phyloP scores from a whole-genome alignment of 495 filamentous ascomycete species.

The Penicilliopsis zonata region DNA sequence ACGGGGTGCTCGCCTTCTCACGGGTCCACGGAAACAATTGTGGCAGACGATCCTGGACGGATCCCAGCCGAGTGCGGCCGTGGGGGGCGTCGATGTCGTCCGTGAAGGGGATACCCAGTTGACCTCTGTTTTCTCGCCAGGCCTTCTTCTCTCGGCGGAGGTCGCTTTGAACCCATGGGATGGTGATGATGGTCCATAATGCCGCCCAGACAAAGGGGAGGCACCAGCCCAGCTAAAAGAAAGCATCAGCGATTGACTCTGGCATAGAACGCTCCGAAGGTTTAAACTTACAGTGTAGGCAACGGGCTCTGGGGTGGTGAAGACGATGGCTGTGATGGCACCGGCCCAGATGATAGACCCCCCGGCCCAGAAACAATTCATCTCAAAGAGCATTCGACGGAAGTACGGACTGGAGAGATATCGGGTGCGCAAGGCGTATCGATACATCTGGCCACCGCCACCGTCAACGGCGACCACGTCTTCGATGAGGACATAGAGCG shows the following conservation, averaged over 20 bases:
- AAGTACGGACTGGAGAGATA: conserved; percentile 63
- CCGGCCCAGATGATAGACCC: conserved; percentile 42
- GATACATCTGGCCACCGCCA: conserved; percentile 54
- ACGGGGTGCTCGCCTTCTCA: conserved; percentile 5
- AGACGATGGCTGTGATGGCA: conserved; percentile 47
- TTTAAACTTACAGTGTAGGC: conserved; percentile 54
- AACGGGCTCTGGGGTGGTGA: conserved; percentile 46
- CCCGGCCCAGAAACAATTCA: conserved; percentile 70
- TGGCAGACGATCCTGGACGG: conserved; percentile 22
- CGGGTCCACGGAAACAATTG: conserved; percentile 19
- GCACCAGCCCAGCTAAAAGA: conserved; percentile 44
- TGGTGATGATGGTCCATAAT: conserved; percentile 55
- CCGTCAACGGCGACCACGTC: conserved; percentile 75
- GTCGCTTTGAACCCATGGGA: conserved; percentile 51
- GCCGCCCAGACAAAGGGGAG: conserved; percentile 58
- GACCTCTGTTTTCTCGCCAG: conserved; percentile 38
- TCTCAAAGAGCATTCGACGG: conserved; percentile 54
- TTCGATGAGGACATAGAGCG: conserved; percentile 66
- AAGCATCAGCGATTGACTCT: no score
- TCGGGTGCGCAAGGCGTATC: conserved; percentile 48
- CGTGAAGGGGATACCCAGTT: conserved; percentile 25
- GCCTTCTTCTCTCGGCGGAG: conserved; percentile 49
- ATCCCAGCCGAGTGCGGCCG: conserved; percentile 28
- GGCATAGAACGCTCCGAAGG: not conserved
- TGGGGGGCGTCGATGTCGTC: conserved; percentile 28